phyloP scores from a whole-genome alignment of 1,284 basidiomycete genomes.

The Lentinula novae-zelandiae region DNA sequence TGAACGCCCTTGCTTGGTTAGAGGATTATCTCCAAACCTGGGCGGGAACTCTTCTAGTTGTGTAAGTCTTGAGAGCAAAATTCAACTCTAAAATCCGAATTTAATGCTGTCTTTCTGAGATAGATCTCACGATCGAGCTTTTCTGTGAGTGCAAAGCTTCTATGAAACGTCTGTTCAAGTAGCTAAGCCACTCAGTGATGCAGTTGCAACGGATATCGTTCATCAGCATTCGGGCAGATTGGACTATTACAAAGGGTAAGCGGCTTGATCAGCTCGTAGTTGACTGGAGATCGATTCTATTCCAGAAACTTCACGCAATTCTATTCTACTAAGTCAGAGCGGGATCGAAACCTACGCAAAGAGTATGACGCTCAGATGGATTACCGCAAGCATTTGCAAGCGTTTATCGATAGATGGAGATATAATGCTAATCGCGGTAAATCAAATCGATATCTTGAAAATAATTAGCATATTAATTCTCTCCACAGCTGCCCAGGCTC shows the following conservation, averaged over 20 bases:
- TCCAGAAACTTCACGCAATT: slow-evolving; percentile 96
- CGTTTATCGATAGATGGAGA: slow-evolving; percentile 96
- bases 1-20: slow-evolving; percentile 81
- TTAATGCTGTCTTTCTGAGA: not conserved
- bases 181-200: slow-evolving; percentile 54
- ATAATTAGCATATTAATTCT: not conserved
- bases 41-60: slow-evolving; percentile 91
- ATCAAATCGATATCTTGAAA: slow-evolving; percentile 16
- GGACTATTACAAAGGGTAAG: slow-evolving; percentile 89
- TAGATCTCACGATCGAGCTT: slow-evolving; percentile 96
- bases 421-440: slow-evolving; percentile 88
- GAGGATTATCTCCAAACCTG: slow-evolving; percentile 99
- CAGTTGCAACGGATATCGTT: slow-evolving; percentile 93
- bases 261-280: not conserved
- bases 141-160: slow-evolving; percentile 59
- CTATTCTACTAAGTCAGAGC: slow-evolving; percentile 97
- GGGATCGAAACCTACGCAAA: slow-evolving; percentile 86
- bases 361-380: slow-evolving; percentile 96
- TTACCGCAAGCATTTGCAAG: slow-evolving; percentile 93
- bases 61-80: slow-evolving; percentile 46
- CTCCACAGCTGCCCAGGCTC: slow-evolving; percentile 78
- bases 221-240: slow-evolving; percentile 94
- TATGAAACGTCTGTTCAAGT: not conserved
- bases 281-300: slow-evolving; percentile 19
- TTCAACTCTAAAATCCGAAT: not conserved